Conservation (phyloP, 164 flowering plant species). For the Hamamelis virginiana region DNA sequence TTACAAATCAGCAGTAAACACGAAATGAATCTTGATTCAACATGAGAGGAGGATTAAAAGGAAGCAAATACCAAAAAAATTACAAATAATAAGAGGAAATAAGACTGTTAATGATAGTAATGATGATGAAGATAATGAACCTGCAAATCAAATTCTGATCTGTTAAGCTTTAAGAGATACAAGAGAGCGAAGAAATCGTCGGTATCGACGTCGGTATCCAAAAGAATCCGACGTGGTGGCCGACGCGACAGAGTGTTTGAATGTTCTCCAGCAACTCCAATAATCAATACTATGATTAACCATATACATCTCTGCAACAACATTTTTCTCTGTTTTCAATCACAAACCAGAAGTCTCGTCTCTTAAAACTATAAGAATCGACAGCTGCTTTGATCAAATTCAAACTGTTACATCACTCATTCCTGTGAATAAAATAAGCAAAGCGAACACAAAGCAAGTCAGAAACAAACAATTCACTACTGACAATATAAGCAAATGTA, state of each 20-base stretch:
- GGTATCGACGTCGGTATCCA: constrained; percentile 88
- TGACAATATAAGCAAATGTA: no score
- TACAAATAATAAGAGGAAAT: neutral
- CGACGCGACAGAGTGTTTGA: constrained; percentile 17
- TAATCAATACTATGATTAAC: constrained; percentile 6
- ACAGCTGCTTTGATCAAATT: neutral
- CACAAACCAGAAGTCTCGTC: constrained; percentile 9
- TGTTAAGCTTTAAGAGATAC: constrained; percentile 78
- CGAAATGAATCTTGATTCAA: no score
- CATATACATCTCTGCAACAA: constrained; percentile 12
- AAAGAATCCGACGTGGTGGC: constrained; percentile 56
- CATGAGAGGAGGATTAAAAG: no score
- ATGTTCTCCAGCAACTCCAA: constrained; percentile 15
- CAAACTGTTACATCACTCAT: constrained; percentile 5
- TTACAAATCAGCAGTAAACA: no score
- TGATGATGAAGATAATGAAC: constrained; percentile 21
- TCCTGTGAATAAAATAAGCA: neutral
- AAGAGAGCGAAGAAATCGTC: constrained; percentile 88
- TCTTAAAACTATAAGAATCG: neutral
- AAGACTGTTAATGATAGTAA: neutral
- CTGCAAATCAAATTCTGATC: constrained; percentile 73
- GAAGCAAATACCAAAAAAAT: neutral
- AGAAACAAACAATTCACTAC: neutral
- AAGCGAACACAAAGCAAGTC: neutral
- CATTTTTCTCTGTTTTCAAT: constrained; percentile 21